Evolutionary conservation across 345 rosid species (phyloP).

Genomic region (Pelargonium nanum): DNA sequence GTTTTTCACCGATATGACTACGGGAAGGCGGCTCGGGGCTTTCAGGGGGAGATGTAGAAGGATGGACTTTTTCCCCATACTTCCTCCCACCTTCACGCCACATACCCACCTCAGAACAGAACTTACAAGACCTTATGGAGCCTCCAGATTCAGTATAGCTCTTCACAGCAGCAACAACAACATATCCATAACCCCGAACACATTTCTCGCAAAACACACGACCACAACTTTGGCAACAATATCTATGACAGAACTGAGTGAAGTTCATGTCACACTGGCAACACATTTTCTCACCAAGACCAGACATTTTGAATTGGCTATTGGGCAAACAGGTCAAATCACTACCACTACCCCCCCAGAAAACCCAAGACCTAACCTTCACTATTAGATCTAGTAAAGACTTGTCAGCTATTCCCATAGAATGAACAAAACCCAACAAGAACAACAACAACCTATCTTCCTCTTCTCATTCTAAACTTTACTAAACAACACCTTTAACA

Average conservation of each 20-base stretch:
- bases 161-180: slow-evolving; percentile 5
- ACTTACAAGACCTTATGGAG: slow-evolving; percentile 43
- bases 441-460: slow-evolving; percentile 16
- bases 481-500: neutral
- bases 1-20: slow-evolving; percentile 19
- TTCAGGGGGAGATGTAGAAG: slow-evolving; percentile 25
- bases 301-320: slow-evolving; percentile 34
- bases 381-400: slow-evolving; percentile 57
- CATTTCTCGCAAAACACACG: slow-evolving; percentile 47
- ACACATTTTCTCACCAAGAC: slow-evolving; percentile 25
- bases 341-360: slow-evolving; percentile 23
- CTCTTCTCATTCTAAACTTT: neutral
- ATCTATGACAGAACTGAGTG: slow-evolving; percentile 22
- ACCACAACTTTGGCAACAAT: slow-evolving; percentile 55
- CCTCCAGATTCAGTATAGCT: slow-evolving; percentile 10
- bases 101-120: slow-evolving; percentile 35
- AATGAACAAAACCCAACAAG: slow-evolving; percentile 24
- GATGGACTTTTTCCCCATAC: slow-evolving; percentile 68
- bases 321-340: slow-evolving; percentile 9
- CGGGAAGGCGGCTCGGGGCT: slow-evolving; percentile 65
- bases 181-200: slow-evolving; percentile 16
- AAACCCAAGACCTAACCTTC: slow-evolving; percentile 68
- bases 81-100: slow-evolving; percentile 35
- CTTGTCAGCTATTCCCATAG: slow-evolving; percentile 74
- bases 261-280: slow-evolving; percentile 36